Evolutionary conservation across 176 grass and related monocot genomes (phyloP), one percentile per base, ranked within the genome.

Genomic region (Cymbopogon citratus): DNA sequence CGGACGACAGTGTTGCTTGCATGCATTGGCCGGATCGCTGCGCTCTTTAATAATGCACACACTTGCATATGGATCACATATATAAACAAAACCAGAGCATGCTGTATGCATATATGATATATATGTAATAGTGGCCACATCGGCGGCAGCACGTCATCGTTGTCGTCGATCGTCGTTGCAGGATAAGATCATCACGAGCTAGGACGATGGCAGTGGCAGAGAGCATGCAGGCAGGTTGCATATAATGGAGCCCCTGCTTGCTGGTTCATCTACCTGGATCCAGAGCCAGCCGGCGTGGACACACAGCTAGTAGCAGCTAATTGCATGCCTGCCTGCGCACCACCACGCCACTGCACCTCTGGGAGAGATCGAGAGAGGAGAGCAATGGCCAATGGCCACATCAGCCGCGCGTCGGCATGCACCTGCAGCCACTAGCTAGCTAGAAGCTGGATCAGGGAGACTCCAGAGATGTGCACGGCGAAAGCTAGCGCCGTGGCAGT

Each of bases 101-200:
- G 28, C 9, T n/a, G n/a, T n/a, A 1, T 14, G 0, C 2, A 29
- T 29, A 7, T 3, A 18, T 28, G 2, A 21, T 5, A 23, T 45
- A 21, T 5, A 23, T 45, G 3, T 14, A 23, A 76, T n/a, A n/a
- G 87, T 81, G 83, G 87, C 83, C 83, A 85, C 64, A 61, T 48
- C 46, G 71, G 51, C 23, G 13, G 79, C 81, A 66, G 26, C 81
- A 44, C 36, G 24, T 4, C 4, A 4, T 48, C 13, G 45, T 18
- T 3, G 21, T 15, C 12, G 38, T 6, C 12, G 38, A 36, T 36
- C 54, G 54, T 38, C 2, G 21, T 13, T 6, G 56, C 46, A 84
- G 51, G 71, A 85, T 81, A 85, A 70, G 82, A 69, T 71, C 26
- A 23, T 33, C n/a, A 23, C 54, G 3, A n/a, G 21, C 46, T 51